These are phyloP conservation scores for Terfezia boudieri DNA, from an alignment of 495 filamentous ascomycete genomes.

Conservation along the genomic window DNA sequence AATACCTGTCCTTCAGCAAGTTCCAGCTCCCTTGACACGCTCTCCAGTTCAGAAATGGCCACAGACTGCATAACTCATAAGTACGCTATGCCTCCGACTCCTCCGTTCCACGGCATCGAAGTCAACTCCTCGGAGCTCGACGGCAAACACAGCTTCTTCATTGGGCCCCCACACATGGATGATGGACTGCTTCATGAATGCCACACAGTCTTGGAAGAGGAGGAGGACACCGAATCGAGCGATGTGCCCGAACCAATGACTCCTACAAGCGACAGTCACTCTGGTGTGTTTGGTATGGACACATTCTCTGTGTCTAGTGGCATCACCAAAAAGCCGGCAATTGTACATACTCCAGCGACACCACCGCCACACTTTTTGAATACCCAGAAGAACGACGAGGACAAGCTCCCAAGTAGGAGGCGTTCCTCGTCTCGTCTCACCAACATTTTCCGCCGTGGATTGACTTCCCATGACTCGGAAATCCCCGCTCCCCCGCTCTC, in stretches of 20 bases:
- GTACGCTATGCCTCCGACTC: conserved; percentile 7
- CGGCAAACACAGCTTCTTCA: conserved; percentile 10
- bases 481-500: background rate
- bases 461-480: background rate
- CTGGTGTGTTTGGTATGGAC: conserved; percentile 5
- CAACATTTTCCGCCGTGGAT: background rate
- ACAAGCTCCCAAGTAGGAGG: background rate
- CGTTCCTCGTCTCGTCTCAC: background rate
- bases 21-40: conserved; percentile 17
- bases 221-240: conserved; percentile 16
- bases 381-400: background rate
- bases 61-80: conserved; percentile 5
- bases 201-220: conserved; percentile 16
- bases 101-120: conserved; percentile 9
- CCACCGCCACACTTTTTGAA: background rate
- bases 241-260: conserved; percentile 17
- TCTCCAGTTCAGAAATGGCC: conserved; percentile 17
- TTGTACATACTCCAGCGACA: conserved; percentile 11
- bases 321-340: conserved; percentile 1
- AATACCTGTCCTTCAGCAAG: conserved; percentile 18
- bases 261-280: conserved; percentile 16
- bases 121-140: background rate
- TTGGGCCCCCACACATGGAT: conserved; percentile 13
- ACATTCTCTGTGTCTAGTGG: background rate
- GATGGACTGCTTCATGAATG: conserved; percentile 10